Evolutionary conservation across 2,329 filamentous ascomycete genomes (phyloP).

Genomic region (Paradendryphiella salina): DNA sequence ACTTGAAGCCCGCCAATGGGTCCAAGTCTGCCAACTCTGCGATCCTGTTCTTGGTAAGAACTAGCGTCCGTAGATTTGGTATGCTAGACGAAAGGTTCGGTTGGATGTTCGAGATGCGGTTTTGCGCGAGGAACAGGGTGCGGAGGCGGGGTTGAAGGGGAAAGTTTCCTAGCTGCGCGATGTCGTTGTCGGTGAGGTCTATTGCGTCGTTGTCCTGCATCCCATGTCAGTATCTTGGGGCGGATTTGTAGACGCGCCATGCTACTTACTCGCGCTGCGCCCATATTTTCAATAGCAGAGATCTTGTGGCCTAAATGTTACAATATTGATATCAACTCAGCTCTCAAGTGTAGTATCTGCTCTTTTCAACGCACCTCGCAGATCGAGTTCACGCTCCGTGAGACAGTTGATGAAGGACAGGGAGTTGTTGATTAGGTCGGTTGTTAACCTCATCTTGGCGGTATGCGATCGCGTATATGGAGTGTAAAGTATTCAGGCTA

Average conservation of each 20-base stretch:
- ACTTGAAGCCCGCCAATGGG: conserved; percentile 67
- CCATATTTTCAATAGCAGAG: conserved; percentile 94
- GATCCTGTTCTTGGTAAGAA: conserved; percentile 81
- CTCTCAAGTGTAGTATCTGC: conserved; percentile 92
- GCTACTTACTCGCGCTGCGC: conserved; percentile 81
- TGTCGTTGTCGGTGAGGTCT: conserved; percentile 98
- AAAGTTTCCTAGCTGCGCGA: conserved; percentile 86
- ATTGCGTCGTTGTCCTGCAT: conserved; percentile 87
- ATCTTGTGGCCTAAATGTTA: conserved; percentile 88
- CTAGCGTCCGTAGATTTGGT: conserved; percentile 79
- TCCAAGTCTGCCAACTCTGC: conserved; percentile 86
- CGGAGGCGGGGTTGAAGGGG: conserved; percentile 85
- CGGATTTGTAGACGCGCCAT: not conserved
- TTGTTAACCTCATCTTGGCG: conserved; percentile 83
- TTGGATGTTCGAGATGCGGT: conserved; percentile 83
- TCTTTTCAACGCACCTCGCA: conserved; percentile 98
- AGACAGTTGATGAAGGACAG: conserved; percentile 98
- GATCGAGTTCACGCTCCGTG: conserved; percentile 97
- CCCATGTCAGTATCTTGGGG: not conserved
- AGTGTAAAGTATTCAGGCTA: not conserved
- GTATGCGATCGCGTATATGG: not conserved
- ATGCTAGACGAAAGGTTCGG: conserved; percentile 71
- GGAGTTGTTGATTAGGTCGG: conserved; percentile 90
- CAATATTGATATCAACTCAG: conserved; percentile 80
- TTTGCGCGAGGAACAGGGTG: conserved; percentile 85